Evolutionary conservation across 2,329 filamentous ascomycete genomes (phyloP).

Genomic region (Xylariaceae sp.): DNA sequence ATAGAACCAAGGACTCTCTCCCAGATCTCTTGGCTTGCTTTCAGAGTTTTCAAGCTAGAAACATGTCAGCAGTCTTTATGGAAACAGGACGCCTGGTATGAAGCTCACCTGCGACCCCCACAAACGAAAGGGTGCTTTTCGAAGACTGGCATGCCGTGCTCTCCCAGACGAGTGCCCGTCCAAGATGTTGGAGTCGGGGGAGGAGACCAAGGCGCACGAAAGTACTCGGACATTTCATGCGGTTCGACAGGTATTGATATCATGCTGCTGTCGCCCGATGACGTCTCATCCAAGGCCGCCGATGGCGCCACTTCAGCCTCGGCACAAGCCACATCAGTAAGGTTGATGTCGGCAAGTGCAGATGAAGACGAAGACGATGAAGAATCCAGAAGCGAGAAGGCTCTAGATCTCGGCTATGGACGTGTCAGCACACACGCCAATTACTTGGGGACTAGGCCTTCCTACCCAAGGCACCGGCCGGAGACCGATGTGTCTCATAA

Average conservation of each 20-base stretch:
- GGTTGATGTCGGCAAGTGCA: conserved; percentile 3
- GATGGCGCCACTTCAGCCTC: conserved; percentile 4
- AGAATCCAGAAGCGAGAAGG: conserved; percentile 1
- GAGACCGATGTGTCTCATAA: conserved; percentile 34
- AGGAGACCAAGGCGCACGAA: conserved; percentile 16
- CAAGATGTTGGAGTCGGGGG: conserved; percentile 13
- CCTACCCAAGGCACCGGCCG: conserved; percentile 30
- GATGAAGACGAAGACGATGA: conserved; percentile 6
- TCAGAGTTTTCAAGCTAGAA: not conserved
- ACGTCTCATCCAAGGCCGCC: conserved; percentile 1
- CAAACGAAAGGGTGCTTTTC: conserved; percentile 9
- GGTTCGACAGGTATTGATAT: too few species aligned
- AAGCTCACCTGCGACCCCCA: conserved; percentile 11
- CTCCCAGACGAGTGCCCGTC: conserved; percentile 1
- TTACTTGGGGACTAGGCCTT: not conserved
- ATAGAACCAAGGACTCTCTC: not conserved
- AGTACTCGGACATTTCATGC: conserved; percentile 3
- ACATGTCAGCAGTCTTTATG: not conserved
- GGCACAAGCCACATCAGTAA: conserved; percentile 5
- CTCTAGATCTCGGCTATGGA: not conserved
- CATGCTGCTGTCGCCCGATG: conserved; percentile 4
- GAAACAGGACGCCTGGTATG: not conserved
- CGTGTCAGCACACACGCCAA: conserved; percentile 7
- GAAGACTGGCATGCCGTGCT: conserved; percentile 6
- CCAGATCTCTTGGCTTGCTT: not conserved